Evolutionary conservation across 768 basidiomycete genomes (phyloP).

Genomic region (Termitomyces sp.): DNA sequence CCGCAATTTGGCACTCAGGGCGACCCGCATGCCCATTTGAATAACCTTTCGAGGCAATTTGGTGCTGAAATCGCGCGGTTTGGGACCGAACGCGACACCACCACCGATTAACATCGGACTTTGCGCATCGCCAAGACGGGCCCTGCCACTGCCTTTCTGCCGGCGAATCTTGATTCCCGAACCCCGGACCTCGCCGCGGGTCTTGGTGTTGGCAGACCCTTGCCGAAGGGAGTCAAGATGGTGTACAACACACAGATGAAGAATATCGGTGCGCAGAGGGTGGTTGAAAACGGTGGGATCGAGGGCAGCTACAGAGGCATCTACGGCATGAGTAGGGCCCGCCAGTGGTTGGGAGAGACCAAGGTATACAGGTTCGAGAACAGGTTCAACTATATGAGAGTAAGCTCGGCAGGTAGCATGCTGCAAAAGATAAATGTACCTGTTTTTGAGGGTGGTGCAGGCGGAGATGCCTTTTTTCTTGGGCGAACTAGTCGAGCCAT

Average conservation of each 20-base stretch:
- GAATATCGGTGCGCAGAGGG: conserved; percentile 86
- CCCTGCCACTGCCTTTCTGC: conserved; percentile 89
- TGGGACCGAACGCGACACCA: conserved; percentile 88
- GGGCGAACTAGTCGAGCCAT: conserved; percentile 8
- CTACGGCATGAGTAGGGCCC: conserved; percentile 29
- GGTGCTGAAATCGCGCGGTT: conserved; percentile 88
- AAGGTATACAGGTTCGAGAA: conserved; percentile 49
- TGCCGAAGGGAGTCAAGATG: conserved; percentile 86
- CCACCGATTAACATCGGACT: conserved; percentile 88
- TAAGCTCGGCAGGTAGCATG: background rate
- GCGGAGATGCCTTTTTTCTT: background rate
- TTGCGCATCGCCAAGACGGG: conserved; percentile 85
- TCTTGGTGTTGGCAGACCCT: conserved; percentile 89
- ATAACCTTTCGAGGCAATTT: conserved; percentile 91
- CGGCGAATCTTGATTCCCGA: conserved; percentile 85
- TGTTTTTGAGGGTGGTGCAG: conserved; percentile 3
- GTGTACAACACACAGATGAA: conserved; percentile 88
- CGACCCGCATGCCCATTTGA: conserved; percentile 89
- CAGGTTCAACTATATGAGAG: conserved; percentile 26
- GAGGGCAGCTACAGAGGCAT: conserved; percentile 49
- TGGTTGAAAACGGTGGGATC: conserved; percentile 83
- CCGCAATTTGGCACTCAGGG: conserved; percentile 76
- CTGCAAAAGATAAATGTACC: conserved; percentile 1
- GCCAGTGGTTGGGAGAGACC: conserved; percentile 56
- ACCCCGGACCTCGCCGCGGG: conserved; percentile 83